Evolutionary conservation across 441 rosid species (phyloP).

Genomic region (Rhodomyrtus psidioides): DNA sequence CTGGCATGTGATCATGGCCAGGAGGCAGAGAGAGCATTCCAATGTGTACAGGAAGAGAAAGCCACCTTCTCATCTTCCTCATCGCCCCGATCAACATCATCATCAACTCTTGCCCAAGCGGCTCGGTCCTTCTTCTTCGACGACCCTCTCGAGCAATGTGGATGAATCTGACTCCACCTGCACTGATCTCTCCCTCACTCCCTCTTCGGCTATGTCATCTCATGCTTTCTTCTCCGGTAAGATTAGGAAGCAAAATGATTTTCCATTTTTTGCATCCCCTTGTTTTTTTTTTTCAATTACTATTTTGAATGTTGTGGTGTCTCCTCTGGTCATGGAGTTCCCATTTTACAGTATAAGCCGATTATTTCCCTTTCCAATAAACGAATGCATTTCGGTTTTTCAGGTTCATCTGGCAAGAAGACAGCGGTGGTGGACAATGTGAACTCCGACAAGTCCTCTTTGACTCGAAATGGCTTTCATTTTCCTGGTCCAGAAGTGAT

Average conservation of each 20-base stretch:
- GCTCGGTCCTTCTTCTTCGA: background rate
- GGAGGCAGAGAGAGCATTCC: constrained; percentile 74
- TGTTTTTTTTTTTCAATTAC: background rate
- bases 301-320: background rate
- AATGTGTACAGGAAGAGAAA: constrained; percentile 38
- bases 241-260: background rate
- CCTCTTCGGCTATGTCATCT: constrained; percentile 28
- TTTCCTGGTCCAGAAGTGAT: constrained; percentile 7
- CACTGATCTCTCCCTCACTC: constrained; percentile 54
- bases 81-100: constrained; percentile 9
- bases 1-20: constrained; percentile 97
- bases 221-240: constrained; percentile 11
- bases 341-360: background rate
- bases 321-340: too few relatives aligned
- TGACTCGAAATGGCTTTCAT: background rate
- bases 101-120: background rate
- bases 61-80: background rate
- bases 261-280: background rate
- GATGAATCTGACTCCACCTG: constrained; percentile 46
- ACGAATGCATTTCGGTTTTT: background rate
- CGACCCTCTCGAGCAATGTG: constrained; percentile 35
- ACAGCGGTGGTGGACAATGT: background rate
- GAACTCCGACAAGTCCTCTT: background rate
- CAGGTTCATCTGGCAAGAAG: constrained; percentile 24
- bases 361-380: background rate